Percentiles rank a stretch among this genome's conserved stretches.
phyloP scores from a whole-genome alignment of 441 rosid species.

The Syzygium malaccense region DNA sequence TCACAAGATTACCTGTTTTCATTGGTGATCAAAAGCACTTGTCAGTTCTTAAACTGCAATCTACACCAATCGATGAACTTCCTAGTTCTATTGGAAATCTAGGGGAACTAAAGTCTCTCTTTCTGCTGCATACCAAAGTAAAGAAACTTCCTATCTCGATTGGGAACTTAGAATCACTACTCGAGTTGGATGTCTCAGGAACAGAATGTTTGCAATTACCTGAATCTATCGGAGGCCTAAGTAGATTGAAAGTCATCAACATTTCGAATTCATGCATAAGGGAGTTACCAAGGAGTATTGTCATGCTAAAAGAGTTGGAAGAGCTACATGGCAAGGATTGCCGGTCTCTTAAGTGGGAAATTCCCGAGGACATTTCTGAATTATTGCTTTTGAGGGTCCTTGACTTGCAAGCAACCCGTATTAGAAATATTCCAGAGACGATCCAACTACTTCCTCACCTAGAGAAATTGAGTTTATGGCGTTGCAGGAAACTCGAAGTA shows the following conservation, averaged over 20 bases:
- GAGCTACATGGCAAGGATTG: not conserved
- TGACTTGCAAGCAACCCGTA: no score
- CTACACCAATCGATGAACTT: not conserved
- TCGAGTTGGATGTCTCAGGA: no score
- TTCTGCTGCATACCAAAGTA: no score
- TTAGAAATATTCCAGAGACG: not conserved
- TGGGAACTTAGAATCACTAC: no score
- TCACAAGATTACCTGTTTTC: not conserved
- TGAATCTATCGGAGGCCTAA: no score
- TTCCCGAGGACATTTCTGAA: not conserved
- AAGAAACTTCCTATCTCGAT: no score
- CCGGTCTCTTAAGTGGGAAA: not conserved
- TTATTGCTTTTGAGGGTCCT: not conserved
- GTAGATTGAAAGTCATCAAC: no score
- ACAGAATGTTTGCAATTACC: no score
- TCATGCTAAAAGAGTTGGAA: not conserved
- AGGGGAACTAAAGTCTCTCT: not conserved
- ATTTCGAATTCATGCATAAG: not conserved
- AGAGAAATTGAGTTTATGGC: not conserved
- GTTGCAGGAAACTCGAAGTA: not conserved
- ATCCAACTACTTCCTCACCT: not conserved
- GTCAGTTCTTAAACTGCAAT: not conserved
- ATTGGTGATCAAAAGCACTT: not conserved
- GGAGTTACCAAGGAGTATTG: not conserved
- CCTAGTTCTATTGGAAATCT: not conserved